Evolutionary conservation across 768 basidiomycete genomes (phyloP), one percentile per base, ranked within the genome.

Genomic region (Pleurotus tuber-regium): DNA sequence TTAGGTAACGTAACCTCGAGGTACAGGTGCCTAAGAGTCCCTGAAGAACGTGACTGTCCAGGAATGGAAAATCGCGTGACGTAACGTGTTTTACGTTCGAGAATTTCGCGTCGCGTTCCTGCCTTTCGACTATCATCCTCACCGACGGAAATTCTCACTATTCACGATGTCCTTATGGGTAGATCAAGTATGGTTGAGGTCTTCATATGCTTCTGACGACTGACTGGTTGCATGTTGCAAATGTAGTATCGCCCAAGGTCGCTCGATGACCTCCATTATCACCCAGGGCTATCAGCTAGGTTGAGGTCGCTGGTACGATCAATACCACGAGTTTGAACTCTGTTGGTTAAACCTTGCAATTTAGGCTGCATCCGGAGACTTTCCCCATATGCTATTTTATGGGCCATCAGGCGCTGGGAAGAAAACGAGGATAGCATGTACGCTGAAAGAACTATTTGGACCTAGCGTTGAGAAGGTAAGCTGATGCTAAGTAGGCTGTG

Each of bases 361-460:
- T 1, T 61, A 93, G 91, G 87, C 95, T 0, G 79, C 84, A 1
- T 87, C 91, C 1, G 91, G 92, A 1, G 95, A 98, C 73, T 98
- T 99, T 64, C 96, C 96, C 6, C 96, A 99, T 65, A 86, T 97
- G 74, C 81, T 99, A 1, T 96, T 98, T 73, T 99, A 98, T 63
- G 96, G 96, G 0, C 96, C 96, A 7, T 91, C 91, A 3, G 96
- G 96, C 18, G 93, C 96, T 11, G 96, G 96, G 12, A 98, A 98
- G 76, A 99, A 99, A 79, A 98, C 96, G 38, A 78, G 96, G 30
- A 93, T 98, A 59, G 86, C 87, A 59, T 91, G 89, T 55, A 95
- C 92, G 4, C 66, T 99, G 52, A 75, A 87, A 56, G 86, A 97
- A 60, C 67, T 98, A 43, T 99, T 93, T 70, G 97, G 96, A 0